These are phyloP conservation scores for Carnegiea gigantea DNA, from an alignment of 179 eudicot genomes.

Conservation along the genomic window DNA sequence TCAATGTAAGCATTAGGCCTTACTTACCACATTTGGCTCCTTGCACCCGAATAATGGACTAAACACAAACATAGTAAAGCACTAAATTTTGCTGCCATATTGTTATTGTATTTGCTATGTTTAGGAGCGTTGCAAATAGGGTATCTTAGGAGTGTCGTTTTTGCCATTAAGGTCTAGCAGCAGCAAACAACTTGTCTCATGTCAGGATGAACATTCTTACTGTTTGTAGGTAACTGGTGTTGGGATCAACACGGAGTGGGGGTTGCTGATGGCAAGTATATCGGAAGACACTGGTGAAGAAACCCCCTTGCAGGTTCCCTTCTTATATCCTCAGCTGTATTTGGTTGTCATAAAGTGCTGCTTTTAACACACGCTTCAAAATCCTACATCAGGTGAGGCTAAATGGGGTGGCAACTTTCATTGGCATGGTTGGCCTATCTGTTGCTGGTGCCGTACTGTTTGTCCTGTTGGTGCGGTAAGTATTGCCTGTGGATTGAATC, in stretches of 20 bases:
- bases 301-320: slow-evolving; percentile 79
- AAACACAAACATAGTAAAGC: neutral
- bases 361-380: slow-evolving; percentile 1
- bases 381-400: slow-evolving; percentile 60
- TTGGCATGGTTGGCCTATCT: slow-evolving; percentile 86
- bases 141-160: neutral
- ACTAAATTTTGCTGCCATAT: neutral
- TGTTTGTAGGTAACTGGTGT: slow-evolving; percentile 73
- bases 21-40: neutral
- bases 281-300: slow-evolving; percentile 93
- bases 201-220: neutral
- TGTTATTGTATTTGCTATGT: no score
- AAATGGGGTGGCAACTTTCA: slow-evolving; percentile 88
- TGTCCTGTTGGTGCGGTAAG: slow-evolving; percentile 67
- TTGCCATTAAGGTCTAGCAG: neutral
- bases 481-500: neutral
- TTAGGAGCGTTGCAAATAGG: neutral
- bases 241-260: slow-evolving; percentile 94
- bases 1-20: neutral
- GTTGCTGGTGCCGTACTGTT: slow-evolving; percentile 73
- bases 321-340: neutral
- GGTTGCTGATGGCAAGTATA: slow-evolving; percentile 88
- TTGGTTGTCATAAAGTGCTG: neutral
- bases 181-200: neutral
- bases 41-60: neutral